phyloP scores from a whole-genome alignment of 345 rosid genomes.

The Gossypium anomalum region DNA sequence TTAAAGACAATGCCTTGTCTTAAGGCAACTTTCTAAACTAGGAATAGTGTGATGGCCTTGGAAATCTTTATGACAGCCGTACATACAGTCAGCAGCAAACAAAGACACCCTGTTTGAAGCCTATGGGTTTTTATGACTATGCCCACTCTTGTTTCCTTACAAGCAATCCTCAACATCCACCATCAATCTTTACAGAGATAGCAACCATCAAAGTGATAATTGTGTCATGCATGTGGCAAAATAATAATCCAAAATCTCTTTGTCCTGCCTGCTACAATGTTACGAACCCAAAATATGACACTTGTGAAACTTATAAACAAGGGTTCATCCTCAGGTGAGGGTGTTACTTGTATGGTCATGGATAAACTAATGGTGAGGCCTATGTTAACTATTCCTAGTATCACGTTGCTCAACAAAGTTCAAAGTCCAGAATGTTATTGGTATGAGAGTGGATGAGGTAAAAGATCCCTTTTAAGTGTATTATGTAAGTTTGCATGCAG shows the following conservation, averaged over 20 bases:
- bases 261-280: too few relatives aligned
- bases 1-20: too few relatives aligned
- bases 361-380: constrained; percentile 27
- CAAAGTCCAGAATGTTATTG: too few relatives aligned
- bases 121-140: not conserved
- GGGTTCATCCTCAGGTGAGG: not conserved
- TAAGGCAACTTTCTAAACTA: not conserved
- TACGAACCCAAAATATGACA: too few relatives aligned
- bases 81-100: not conserved
- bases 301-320: not conserved
- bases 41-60: not conserved
- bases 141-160: not conserved
- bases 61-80: constrained; percentile 8
- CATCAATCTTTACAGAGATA: too few relatives aligned
- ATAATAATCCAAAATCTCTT: not conserved
- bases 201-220: too few relatives aligned
- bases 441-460: too few relatives aligned
- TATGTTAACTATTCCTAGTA: constrained; percentile 24
- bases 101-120: not conserved
- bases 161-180: not conserved
- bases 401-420: constrained; percentile 20
- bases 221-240: not conserved
- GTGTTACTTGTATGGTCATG: constrained; percentile 34
- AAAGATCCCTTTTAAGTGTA: too few relatives aligned
- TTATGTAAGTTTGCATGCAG: too few relatives aligned